Evolutionary conservation across 306 rosid species (phyloP), one percentile per base, ranked within the genome.

Genomic region (Canavalia gladiata): DNA sequence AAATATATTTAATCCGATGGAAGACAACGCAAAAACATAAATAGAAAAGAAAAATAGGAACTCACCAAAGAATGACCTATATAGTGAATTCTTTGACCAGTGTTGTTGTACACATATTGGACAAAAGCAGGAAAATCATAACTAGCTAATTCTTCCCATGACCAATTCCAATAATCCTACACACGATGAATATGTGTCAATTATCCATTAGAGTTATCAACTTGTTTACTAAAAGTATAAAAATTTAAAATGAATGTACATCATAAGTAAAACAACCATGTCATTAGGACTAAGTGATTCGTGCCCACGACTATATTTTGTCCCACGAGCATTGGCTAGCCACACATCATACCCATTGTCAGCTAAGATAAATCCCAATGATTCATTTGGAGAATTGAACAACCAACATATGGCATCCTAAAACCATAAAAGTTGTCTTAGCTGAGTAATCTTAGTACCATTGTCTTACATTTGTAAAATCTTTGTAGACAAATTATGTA

Each of bases 91-190:
- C 72, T 86, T 73, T 89, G 87, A 30, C 92, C 91, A 5, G 98
- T 83, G 1, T 81, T 84, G 81, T 81, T 80, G 75, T 79, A 63
- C 42, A 94, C 98, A 83, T 92, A 89, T 25, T 85, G 84, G 37
- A 91, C 78, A 5, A 90, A 83, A 33, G 98, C 90, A 6, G 90
- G 89, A 54, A 94, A 88, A 73, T 94, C 97, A 76, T 90, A 88
- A 28, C 87, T 85, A 8, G 80, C 88, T 47, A 94, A 83, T 76
- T 91, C 97, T 87, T 91, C 93, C 95, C 95, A 94, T 69, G 98
- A 86, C 97, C 98, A 95, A 18, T 95, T 76, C 98, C 95, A 95
- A 43, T 85, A 95, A 37, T 81, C 85, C 98, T 94, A 80, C 3
- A 76, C 47, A 50, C 10, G 10, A 46, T 51, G 28, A 18, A 63